Percentiles rank a stretch among this genome's conserved stretches.
These are phyloP conservation scores for Hortiboletus flavorubellus DNA, from an alignment of 768 basidiomycete species.

Conservation along the genomic window DNA sequence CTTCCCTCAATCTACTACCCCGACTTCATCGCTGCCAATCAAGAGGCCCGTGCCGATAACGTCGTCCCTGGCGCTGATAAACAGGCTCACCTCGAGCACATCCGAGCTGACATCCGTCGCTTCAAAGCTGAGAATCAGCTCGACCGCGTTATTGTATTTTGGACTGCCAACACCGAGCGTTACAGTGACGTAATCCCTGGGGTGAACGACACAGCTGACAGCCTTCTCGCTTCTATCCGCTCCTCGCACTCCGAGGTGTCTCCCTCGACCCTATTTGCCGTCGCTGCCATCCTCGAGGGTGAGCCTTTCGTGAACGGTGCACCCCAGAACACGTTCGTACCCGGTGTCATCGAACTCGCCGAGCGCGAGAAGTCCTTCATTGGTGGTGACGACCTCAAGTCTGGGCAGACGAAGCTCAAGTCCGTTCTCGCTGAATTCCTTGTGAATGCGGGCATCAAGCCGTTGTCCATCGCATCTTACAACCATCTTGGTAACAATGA, in stretches of 20 bases:
- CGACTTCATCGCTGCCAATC: conserved; percentile 97
- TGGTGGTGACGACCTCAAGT: conserved; percentile 97
- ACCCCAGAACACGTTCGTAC: conserved; percentile 98
- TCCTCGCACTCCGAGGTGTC: conserved; percentile 90
- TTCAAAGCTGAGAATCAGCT: conserved; percentile 84
- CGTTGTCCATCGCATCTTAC: conserved; percentile 94
- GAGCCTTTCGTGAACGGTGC: conserved; percentile 97
- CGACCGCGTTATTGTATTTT: conserved; percentile 91
- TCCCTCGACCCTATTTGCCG: conserved; percentile 92
- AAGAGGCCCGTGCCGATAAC: conserved; percentile 94
- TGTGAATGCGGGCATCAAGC: conserved; percentile 98
- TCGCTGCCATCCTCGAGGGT: conserved; percentile 92
- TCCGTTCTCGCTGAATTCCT: conserved; percentile 97
- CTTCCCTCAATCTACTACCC: conserved; percentile 96
- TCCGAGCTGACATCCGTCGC: conserved; percentile 89
- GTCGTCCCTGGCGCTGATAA: conserved; percentile 83
- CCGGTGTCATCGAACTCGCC: conserved; percentile 89
- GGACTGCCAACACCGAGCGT: conserved; percentile 99
- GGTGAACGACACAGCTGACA: conserved; percentile 91
- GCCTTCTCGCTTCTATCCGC: conserved; percentile 79
- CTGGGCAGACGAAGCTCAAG: conserved; percentile 97
- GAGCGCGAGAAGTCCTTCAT: conserved; percentile 90
- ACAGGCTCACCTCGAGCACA: conserved; percentile 85
- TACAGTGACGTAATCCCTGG: conserved; percentile 94
- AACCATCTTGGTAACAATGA: conserved; percentile 99